These are phyloP conservation scores for Diaporthe ampelina DNA, from an alignment of 2,329 filamentous ascomycete genomes.

Conservation along the genomic window DNA sequence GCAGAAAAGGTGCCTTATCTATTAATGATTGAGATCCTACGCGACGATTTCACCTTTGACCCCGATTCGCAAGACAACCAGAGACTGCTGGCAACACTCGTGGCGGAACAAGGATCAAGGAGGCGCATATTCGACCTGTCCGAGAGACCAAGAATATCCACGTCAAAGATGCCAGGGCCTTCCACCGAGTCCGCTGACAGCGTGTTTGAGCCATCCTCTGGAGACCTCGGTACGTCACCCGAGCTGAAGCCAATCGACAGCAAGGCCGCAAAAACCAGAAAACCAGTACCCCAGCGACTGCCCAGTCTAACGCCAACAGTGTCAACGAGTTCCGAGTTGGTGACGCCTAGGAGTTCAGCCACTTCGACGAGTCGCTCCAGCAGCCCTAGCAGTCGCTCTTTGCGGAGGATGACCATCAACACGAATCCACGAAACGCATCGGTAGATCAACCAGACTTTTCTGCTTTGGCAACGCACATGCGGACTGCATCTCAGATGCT, in stretches of 20 bases:
- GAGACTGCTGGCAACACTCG: conserved; percentile 70
- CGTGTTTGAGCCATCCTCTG: conserved; percentile 85
- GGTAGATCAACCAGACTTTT: conserved; percentile 82
- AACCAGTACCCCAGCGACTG: conserved; percentile 62
- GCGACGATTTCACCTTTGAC: conserved; percentile 87
- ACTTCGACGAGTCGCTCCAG: conserved; percentile 76
- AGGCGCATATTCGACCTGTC: conserved; percentile 78
- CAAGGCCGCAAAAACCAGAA: conserved; percentile 35
- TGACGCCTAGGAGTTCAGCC: conserved; percentile 78
- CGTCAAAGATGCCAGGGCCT: conserved; percentile 58
- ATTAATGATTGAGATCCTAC: conserved; percentile 85
- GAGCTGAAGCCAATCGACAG: conserved; percentile 71
- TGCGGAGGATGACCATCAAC: conserved; percentile 71
- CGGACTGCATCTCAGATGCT: conserved; percentile 89
- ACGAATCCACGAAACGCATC: conserved; percentile 64
- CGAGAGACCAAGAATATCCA: conserved; percentile 71
- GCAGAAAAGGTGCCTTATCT: conserved; percentile 89
- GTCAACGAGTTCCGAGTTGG: conserved; percentile 70
- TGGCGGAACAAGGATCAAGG: conserved; percentile 69
- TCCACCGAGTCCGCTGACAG: conserved; percentile 72
- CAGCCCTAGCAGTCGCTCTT: conserved; percentile 70
- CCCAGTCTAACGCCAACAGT: conserved; percentile 74
- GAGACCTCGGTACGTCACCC: conserved; percentile 82
- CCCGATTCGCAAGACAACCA: conserved; percentile 81
- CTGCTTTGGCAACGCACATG: conserved; percentile 88